Conservation (phyloP, 2,329 filamentous ascomycete species). For the Calonectria naviculata region DNA sequence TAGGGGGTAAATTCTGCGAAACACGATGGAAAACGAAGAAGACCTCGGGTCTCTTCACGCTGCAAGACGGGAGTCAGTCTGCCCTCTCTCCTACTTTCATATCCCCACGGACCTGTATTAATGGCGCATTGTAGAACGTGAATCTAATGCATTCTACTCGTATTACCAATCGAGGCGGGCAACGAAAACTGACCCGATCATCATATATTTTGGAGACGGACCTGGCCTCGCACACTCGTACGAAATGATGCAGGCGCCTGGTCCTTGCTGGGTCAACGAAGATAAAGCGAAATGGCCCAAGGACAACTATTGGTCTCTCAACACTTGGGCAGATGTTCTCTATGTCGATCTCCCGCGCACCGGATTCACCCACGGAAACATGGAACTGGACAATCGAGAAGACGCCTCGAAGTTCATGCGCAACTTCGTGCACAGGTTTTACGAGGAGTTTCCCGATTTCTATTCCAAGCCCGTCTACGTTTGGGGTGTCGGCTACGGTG, state of each 20-base stretch:
- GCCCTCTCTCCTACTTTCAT: no score
- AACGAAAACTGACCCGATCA: not conserved
- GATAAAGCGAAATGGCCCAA: not conserved
- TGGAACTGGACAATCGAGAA: not conserved
- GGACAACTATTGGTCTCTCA: constrained; percentile 9
- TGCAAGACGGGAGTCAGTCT: not conserved
- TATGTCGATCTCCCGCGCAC: constrained; percentile 14
- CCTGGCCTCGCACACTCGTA: constrained; percentile 7
- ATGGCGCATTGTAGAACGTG: not conserved
- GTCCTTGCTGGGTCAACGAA: constrained; percentile 8
- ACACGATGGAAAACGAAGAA: not conserved
- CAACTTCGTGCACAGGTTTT: constrained; percentile 8
- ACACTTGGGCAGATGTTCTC: constrained; percentile 14
- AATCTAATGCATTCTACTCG: constrained; percentile 19
- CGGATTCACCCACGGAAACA: constrained; percentile 16
- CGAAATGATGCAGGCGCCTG: constrained; percentile 7
- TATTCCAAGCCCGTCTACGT: not conserved
- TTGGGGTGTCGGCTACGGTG: constrained; percentile 17
- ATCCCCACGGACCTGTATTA: not conserved
- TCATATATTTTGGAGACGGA: constrained; percentile 18
- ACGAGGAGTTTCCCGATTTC: not conserved
- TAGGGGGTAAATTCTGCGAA: not conserved
- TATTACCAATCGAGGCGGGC: constrained; percentile 9
- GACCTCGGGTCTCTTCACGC: not conserved
- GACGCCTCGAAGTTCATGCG: not conserved